Evolutionary conservation across 768 basidiomycete species (phyloP).

Genomic region (Pisolithus orientalis): DNA sequence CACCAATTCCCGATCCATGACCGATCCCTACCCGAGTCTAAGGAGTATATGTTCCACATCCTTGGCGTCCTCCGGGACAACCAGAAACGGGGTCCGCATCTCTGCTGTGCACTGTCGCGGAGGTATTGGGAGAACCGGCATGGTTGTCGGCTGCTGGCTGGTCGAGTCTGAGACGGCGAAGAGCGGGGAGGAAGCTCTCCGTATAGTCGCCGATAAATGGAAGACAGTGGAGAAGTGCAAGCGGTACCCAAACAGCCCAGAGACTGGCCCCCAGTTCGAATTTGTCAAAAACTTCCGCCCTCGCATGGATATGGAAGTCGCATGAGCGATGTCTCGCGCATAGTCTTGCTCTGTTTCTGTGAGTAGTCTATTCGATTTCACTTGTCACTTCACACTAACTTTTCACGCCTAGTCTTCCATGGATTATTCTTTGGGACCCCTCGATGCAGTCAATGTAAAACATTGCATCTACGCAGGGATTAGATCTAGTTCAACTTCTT

Average conservation of each 20-base stretch:
- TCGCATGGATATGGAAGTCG: constrained; percentile 15
- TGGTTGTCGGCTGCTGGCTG: constrained; percentile 71
- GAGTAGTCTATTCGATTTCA: background rate
- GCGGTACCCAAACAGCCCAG: constrained; percentile 69
- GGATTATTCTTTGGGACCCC: background rate
- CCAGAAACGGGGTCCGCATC: constrained; percentile 48
- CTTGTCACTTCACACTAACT: background rate
- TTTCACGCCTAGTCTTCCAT: background rate
- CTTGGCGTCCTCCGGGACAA: constrained; percentile 57
- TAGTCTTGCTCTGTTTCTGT: background rate
- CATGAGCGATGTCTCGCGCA: background rate
- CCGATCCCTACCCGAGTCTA: constrained; percentile 56
- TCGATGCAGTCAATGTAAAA: constrained; percentile 3
- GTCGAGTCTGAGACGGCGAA: constrained; percentile 57
- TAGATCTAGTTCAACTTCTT: background rate
- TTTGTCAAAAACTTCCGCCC: constrained; percentile 57
- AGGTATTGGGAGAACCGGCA: constrained; percentile 64
- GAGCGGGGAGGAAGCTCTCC: constrained; percentile 59
- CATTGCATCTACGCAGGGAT: constrained; percentile 1
- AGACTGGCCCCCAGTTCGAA: constrained; percentile 74
- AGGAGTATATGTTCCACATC: constrained; percentile 52
- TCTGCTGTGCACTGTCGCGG: constrained; percentile 77
- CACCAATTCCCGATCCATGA: constrained; percentile 77
- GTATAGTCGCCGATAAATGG: constrained; percentile 65
- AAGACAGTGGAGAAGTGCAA: constrained; percentile 71